A percentile compares a stretch with the other conserved stretches of the same genome.
Conservation (phyloP, 2,329 filamentous ascomycete genomes). For the Cucurbitaria berberidis region DNA sequence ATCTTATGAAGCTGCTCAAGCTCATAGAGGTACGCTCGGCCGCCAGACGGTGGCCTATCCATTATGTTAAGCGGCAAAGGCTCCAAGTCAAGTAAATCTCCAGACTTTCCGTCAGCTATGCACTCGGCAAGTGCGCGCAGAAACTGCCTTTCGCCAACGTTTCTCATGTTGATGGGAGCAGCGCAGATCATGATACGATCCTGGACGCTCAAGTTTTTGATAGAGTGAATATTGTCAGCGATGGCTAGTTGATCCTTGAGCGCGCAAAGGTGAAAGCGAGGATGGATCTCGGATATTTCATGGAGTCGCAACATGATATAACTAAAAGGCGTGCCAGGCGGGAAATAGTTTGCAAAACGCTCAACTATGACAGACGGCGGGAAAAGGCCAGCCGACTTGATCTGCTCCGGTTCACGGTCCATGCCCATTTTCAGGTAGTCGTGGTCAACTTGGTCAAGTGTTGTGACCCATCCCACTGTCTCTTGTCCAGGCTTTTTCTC, state of each 20-base stretch:
- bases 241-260: conserved; percentile 68
- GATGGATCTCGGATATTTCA: conserved; percentile 68
- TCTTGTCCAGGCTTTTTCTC: conserved; percentile 7
- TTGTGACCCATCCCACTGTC: conserved; percentile 76
- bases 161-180: conserved; percentile 68
- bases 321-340: conserved; percentile 77
- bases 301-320: conserved; percentile 80
- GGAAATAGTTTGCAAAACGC: conserved; percentile 81
- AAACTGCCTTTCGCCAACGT: conserved; percentile 54
- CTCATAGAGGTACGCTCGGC: conserved; percentile 65
- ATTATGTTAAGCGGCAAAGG: conserved; percentile 76
- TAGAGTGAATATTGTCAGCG: conserved; percentile 76
- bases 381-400: conserved; percentile 74
- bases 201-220: conserved; percentile 68
- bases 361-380: conserved; percentile 75
- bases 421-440: conserved; percentile 68
- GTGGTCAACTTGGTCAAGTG: conserved; percentile 75
- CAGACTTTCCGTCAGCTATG: conserved; percentile 70
- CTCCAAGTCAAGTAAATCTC: conserved; percentile 73
- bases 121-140: conserved; percentile 70
- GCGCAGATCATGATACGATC: conserved; percentile 80
- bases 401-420: conserved; percentile 65
- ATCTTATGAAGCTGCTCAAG: conserved; percentile 82
- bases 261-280: conserved; percentile 73
- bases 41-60: conserved; percentile 59